Conservation (phyloP, 2,329 filamentous ascomycete genomes). For the Sporothrix brunneoviolacea region DNA sequence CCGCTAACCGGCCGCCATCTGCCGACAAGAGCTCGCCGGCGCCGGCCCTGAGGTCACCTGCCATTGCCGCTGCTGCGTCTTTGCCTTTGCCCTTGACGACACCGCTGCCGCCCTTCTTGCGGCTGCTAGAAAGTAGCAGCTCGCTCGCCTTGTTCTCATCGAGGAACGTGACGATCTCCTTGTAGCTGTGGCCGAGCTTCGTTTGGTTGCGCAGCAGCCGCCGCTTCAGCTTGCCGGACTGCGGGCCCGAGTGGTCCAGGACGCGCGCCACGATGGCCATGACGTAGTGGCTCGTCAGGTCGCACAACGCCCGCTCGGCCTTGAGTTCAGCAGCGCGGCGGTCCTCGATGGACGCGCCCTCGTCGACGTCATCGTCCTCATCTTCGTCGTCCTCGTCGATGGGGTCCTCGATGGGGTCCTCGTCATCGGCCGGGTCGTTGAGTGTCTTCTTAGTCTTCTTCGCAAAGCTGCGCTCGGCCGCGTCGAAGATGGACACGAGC, state of each 20-base stretch:
- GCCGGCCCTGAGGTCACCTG: too few relatives aligned
- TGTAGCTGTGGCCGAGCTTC: slow-evolving; percentile 79
- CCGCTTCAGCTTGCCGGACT: slow-evolving; percentile 58
- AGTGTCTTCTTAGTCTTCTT: slow-evolving; percentile 58
- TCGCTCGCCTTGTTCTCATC: slow-evolving; percentile 59
- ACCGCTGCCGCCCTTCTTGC: slow-evolving; percentile 32
- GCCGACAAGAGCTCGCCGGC: slow-evolving; percentile 19
- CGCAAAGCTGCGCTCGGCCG: slow-evolving; percentile 71
- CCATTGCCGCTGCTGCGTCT: too few relatives aligned
- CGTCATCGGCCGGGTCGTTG: slow-evolving; percentile 61
- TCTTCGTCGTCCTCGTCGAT: slow-evolving; percentile 51
- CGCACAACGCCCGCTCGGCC: slow-evolving; percentile 79
- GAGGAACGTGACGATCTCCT: slow-evolving; percentile 73
- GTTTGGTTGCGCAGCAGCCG: slow-evolving; percentile 71
- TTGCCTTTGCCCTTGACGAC: slow-evolving; percentile 32
- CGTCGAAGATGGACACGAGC: slow-evolving; percentile 67
- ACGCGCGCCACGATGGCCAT: slow-evolving; percentile 70
- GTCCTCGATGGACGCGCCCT: slow-evolving; percentile 46
- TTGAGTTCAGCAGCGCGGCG: slow-evolving; percentile 61
- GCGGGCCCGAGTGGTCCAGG: slow-evolving; percentile 57
- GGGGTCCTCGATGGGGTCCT: slow-evolving; percentile 62
- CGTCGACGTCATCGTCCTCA: slow-evolving; percentile 59
- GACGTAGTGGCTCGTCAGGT: slow-evolving; percentile 77
- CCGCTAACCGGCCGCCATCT: too few relatives aligned
- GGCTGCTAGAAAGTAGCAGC: slow-evolving; percentile 25